Conservation (phyloP, 441 rosid species). For the Kokia cookei region DNA sequence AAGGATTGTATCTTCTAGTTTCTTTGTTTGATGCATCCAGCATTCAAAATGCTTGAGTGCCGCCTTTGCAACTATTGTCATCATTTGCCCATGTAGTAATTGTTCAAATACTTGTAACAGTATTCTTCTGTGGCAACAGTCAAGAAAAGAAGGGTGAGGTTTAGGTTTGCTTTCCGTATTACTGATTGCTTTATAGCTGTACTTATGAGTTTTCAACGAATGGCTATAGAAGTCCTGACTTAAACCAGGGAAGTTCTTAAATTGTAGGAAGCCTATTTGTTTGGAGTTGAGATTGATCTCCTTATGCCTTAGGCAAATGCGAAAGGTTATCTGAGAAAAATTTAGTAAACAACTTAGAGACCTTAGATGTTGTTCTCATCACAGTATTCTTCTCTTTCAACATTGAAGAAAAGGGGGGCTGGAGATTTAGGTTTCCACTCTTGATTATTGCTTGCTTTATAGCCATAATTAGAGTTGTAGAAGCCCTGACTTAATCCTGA, state of each 20-base stretch:
- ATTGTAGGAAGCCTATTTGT: neutral
- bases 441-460: neutral
- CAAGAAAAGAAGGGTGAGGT: neutral
- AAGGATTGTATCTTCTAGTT: neutral
- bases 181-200: neutral
- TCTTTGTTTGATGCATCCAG: neutral
- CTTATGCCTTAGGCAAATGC: neutral
- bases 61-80: neutral
- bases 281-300: neutral
- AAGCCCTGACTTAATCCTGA: neutral
- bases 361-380: neutral
- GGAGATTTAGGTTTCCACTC: neutral
- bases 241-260: constrained; percentile 1
- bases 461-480: neutral
- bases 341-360: neutral
- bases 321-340: neutral
- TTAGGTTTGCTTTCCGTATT: neutral
- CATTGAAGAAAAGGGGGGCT: neutral
- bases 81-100: neutral
- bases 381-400: neutral
- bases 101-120: neutral
- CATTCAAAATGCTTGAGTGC: neutral
- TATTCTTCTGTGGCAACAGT: neutral
- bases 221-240: neutral
- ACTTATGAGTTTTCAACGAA: neutral